A percentile compares a stretch with the other conserved stretches of the same genome.
Evolutionary conservation across 2,329 filamentous ascomycete species (phyloP).

Genomic region (Purpureocillium takamizusanense): DNA sequence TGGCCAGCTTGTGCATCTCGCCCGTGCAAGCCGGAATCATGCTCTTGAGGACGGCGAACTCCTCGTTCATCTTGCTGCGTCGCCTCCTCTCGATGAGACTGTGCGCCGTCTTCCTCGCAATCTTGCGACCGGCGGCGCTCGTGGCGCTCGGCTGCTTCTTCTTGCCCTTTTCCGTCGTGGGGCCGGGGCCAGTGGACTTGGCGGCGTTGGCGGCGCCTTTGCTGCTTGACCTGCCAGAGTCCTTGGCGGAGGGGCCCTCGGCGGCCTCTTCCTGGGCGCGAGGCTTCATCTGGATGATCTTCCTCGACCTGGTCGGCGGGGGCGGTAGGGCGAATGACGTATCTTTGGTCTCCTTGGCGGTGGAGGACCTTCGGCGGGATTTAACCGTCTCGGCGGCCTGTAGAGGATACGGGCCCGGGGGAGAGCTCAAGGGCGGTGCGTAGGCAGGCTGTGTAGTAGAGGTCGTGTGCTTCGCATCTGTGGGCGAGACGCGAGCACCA

Average conservation of each 20-base stretch:
- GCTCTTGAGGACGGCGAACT: slow-evolving; percentile 84
- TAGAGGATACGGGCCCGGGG: slow-evolving; percentile 29
- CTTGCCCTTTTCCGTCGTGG: slow-evolving; percentile 37
- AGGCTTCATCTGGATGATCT: slow-evolving; percentile 98
- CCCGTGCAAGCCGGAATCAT: slow-evolving; percentile 96
- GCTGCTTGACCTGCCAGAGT: slow-evolving; percentile 11
- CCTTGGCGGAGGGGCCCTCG: slow-evolving; percentile 14
- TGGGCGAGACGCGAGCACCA: slow-evolving; percentile 29
- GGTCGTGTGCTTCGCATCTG: slow-evolving; percentile 21
- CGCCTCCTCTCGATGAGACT: slow-evolving; percentile 86
- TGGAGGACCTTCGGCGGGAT: slow-evolving; percentile 41
- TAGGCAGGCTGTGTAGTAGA: slow-evolving; percentile 11
- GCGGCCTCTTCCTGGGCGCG: slow-evolving; percentile 31
- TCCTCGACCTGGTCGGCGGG: slow-evolving; percentile 82
- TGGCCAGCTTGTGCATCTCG: slow-evolving; percentile 97
- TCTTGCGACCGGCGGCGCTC: slow-evolving; percentile 85
- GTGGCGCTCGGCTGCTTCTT: slow-evolving; percentile 69
- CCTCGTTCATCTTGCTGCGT: slow-evolving; percentile 97
- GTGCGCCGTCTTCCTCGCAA: slow-evolving; percentile 91
- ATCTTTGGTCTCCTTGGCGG: slow-evolving; percentile 36
- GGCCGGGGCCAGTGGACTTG: slow-evolving; percentile 10
- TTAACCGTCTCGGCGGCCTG: slow-evolving; percentile 44
- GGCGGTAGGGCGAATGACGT: slow-evolving; percentile 76
- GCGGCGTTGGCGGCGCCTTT: slow-evolving; percentile 12
- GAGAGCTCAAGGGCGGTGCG: slow-evolving; percentile 9